Evolutionary conservation across 371 early-diverging fungal genomes (phyloP).

Genomic region (Apophysomyces trapeziformis): DNA sequence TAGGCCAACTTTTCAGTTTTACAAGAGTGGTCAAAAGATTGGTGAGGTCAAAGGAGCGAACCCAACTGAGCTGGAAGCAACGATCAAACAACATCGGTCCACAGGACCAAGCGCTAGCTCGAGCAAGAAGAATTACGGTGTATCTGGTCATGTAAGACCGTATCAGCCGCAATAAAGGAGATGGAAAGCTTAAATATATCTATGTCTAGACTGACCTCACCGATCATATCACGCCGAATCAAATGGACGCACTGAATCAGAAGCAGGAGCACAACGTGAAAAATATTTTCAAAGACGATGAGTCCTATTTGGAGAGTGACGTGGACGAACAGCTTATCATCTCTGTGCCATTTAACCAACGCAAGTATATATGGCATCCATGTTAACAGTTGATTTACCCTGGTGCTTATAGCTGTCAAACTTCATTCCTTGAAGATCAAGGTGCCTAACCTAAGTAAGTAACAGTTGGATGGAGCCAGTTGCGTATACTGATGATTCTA

Average conservation of each 20-base stretch:
- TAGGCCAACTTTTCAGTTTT: constrained; percentile 71
- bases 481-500: background rate
- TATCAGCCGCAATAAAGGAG: background rate
- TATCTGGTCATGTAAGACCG: constrained; percentile 60
- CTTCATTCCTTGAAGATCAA: constrained; percentile 86
- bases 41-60: constrained; percentile 76
- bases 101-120: constrained; percentile 23
- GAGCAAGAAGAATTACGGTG: constrained; percentile 45
- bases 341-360: constrained; percentile 85
- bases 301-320: constrained; percentile 80
- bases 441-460: constrained; percentile 58
- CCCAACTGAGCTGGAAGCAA: constrained; percentile 51
- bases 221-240: constrained; percentile 69
- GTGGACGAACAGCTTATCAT: constrained; percentile 94
- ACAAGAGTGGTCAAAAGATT: constrained; percentile 65
- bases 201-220: constrained; percentile 64
- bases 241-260: constrained; percentile 90
- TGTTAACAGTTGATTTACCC: background rate
- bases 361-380: constrained; percentile 21
- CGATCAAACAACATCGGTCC: constrained; percentile 61
- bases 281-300: constrained; percentile 77
- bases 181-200: background rate
- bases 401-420: constrained; percentile 65
- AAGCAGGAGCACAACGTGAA: constrained; percentile 72
- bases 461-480: background rate